Percentiles rank a stretch among this genome's conserved stretches.
phyloP scores from a whole-genome alignment of 2,329 filamentous ascomycete species.

The Paracoccidioides brasiliensis region DNA sequence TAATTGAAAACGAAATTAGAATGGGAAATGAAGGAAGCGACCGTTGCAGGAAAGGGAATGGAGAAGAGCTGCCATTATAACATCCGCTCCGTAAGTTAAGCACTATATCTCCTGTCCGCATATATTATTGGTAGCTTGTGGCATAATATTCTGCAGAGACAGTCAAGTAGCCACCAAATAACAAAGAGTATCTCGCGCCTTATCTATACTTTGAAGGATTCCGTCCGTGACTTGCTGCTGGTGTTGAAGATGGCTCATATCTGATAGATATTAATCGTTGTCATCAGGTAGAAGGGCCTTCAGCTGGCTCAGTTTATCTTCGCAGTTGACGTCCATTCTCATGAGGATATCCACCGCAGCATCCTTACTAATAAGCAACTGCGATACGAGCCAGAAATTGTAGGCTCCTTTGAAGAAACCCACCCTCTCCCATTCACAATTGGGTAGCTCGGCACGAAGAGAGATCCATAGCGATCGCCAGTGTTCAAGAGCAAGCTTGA shows the following conservation, averaged over 20 bases:
- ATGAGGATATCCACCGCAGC: conserved; percentile 32
- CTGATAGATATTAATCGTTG: background rate
- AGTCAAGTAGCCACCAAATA: background rate
- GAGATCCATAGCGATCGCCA: conserved; percentile 29
- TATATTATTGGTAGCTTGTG: background rate
- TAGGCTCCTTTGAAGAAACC: conserved; percentile 32
- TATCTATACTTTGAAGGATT: background rate
- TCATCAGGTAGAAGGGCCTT: conserved; percentile 17
- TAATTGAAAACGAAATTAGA: background rate
- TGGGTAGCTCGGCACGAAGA: conserved; percentile 20
- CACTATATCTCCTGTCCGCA: background rate
- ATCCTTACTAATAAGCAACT: conserved; percentile 30
- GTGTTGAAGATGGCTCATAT: background rate
- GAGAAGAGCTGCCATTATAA: background rate
- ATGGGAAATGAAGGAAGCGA: background rate
- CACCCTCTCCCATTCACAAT: conserved; percentile 27
- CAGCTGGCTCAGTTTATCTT: conserved; percentile 31
- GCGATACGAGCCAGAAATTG: conserved; percentile 32
- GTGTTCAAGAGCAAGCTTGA: conserved; percentile 23
- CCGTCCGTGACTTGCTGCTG: background rate
- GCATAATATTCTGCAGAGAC: background rate
- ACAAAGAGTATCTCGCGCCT: background rate
- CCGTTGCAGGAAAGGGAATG: background rate
- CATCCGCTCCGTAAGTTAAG: background rate
- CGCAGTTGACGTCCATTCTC: conserved; percentile 33